Base-by-base conservation (phyloP, 257 asterid species). In the Solanum rostratum region DNA sequence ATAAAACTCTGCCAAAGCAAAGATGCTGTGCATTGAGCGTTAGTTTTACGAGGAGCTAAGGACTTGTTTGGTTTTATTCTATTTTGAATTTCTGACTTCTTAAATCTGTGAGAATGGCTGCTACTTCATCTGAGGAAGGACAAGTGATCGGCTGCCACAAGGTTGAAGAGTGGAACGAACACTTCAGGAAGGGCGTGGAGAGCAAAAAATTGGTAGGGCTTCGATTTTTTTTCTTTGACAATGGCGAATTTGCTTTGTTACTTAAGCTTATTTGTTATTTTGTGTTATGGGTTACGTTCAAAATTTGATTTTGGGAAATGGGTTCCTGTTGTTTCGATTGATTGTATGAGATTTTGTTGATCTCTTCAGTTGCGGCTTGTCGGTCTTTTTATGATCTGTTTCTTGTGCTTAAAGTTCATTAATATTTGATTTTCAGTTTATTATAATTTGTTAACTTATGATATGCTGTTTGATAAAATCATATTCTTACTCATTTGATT, bases 91-190 rank as follows among this genome's bases (percentile, higher is more conserved):
- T 49, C 20, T 45, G 2, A 15, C 15, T 73, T 46, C 43, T 18
- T 53, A 18, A 81, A 52, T n/a, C 41, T 59, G 84, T 24, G 60
- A 41, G 70, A 66, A 90, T 91, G 95, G 91, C 94, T 6, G 91
- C 93, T 2, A 4, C 85, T 49, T 63, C 85, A 15, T 22, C 90
- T 53, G 97, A 92, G 46, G 99, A 91, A 70, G 98, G 98, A 83
- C 98, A 93, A 43, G 97, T 96, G 82, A 70, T 90, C 79, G 86
- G 91, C 55, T 86, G 91, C 90, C 99, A 96, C 92, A n/a, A 88
- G 84, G 84, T 83, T 33, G 95, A 90, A 0, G 89, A 92, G 54
- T 92, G 92, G 94, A 83, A 68, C 7, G 83, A 43, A 2, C 89
- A 85, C 12, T 84, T 92, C 69, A 41, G 84, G 83, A 91, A 88